Evolutionary conservation across 1,284 basidiomycete genomes (phyloP).

Genomic region (Laetiporus sulphureus): DNA sequence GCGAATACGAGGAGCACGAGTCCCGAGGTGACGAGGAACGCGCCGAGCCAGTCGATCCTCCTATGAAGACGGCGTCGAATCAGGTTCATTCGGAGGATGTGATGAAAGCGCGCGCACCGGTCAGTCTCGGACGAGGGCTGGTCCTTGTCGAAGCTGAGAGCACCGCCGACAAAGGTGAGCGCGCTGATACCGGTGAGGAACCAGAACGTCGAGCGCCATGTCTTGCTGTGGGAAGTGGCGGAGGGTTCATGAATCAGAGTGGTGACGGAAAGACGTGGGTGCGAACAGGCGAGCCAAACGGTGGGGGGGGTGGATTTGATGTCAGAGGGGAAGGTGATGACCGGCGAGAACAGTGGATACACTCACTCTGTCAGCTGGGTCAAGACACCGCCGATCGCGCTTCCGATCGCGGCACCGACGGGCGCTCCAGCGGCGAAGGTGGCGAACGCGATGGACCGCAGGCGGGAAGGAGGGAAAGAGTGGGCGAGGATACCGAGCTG

Average conservation of each 20-base stretch:
- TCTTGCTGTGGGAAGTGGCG: slow-evolving; percentile 22
- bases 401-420: slow-evolving; percentile 67
- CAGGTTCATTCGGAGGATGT: not conserved
- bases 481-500: slow-evolving; percentile 76
- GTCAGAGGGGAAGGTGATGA: not conserved
- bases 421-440: slow-evolving; percentile 79
- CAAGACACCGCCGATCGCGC: slow-evolving; percentile 62
- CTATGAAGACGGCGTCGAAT: slow-evolving; percentile 16
- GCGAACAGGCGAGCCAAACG: too few species aligned
- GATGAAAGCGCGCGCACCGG: slow-evolving; percentile 7
- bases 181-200: slow-evolving; percentile 41
- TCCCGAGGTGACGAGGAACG: slow-evolving; percentile 65
- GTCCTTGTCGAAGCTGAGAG: slow-evolving; percentile 40
- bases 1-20: slow-evolving; percentile 78
- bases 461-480: slow-evolving; percentile 60
- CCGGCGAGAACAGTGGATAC: slow-evolving; percentile 4
- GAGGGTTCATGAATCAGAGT: too few species aligned
- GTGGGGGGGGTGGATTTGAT: too few species aligned
- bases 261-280: too few species aligned
- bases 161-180: slow-evolving; percentile 32
- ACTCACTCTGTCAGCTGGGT: slow-evolving; percentile 53
- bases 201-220: slow-evolving; percentile 54
- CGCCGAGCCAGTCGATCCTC: slow-evolving; percentile 81
- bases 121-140: slow-evolving; percentile 40
- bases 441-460: slow-evolving; percentile 69